Conservation (phyloP, 495 filamentous ascomycete genomes). For the Schizothecium vesticola region DNA sequence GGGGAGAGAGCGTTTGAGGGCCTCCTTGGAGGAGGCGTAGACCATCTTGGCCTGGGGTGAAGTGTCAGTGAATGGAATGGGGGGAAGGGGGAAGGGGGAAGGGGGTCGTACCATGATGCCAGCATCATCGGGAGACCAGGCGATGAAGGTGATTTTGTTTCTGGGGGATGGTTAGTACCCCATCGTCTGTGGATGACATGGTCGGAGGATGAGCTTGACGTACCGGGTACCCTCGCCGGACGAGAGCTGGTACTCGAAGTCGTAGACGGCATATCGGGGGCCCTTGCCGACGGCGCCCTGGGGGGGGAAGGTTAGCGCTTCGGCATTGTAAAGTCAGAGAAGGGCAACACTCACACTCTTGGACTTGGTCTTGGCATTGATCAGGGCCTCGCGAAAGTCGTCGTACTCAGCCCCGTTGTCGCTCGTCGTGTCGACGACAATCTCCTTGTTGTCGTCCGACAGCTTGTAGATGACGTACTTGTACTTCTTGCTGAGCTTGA, state of each 20-base stretch:
- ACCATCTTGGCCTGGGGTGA: conserved; percentile 77
- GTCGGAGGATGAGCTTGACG: not conserved
- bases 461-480: conserved; percentile 99
- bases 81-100: not conserved
- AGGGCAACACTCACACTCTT: conserved; percentile 35
- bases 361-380: conserved; percentile 52
- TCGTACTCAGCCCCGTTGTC: conserved; percentile 58
- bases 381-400: conserved; percentile 72
- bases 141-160: conserved; percentile 94
- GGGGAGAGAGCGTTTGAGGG: conserved; percentile 79
- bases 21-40: conserved; percentile 93
- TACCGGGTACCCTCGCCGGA: conserved; percentile 79
- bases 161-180: conserved; percentile 39
- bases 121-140: conserved; percentile 85
- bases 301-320: not conserved
- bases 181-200: no score
- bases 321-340: no score
- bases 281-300: conserved; percentile 61
- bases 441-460: conserved; percentile 82
- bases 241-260: conserved; percentile 74
- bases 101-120: conserved; percentile 62
- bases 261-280: conserved; percentile 90
- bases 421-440: conserved; percentile 71
- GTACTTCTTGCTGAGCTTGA: conserved; percentile 80
- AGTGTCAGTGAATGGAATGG: conserved; percentile 9